Evolutionary conservation across 2,329 filamentous ascomycete genomes (phyloP).

Genomic region (Penicillium brevicompactum): DNA sequence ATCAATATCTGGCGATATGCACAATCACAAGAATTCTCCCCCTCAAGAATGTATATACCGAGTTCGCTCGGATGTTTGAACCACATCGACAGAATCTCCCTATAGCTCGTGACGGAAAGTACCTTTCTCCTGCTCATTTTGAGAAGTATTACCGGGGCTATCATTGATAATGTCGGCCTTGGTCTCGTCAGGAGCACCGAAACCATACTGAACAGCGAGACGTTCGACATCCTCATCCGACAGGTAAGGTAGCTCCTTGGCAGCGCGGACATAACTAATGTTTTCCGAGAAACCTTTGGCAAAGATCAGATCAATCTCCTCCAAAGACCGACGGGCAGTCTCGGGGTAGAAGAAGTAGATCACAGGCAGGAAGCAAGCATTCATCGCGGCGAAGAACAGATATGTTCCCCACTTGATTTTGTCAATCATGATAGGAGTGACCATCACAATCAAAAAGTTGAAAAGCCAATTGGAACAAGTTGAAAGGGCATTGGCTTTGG

Average conservation of each 20-base stretch:
- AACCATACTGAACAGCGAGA: slow-evolving; percentile 18
- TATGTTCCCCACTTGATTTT: slow-evolving; percentile 12
- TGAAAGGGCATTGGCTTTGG: slow-evolving; percentile 54
- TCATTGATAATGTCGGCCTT: background rate
- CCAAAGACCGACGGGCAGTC: slow-evolving; percentile 59
- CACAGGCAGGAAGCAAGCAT: slow-evolving; percentile 9
- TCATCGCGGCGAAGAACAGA: slow-evolving; percentile 7
- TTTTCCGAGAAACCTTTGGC: slow-evolving; percentile 16
- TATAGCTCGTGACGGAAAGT: background rate
- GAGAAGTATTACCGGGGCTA: background rate
- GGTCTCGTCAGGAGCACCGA: background rate
- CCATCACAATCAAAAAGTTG: slow-evolving; percentile 50
- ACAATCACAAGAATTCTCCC: background rate
- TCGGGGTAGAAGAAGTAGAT: slow-evolving; percentile 55
- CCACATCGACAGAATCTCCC: background rate
- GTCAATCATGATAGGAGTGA: slow-evolving; percentile 35
- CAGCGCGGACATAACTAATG: slow-evolving; percentile 23
- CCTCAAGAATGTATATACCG: background rate
- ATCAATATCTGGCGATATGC: background rate
- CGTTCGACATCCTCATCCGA: slow-evolving; percentile 18
- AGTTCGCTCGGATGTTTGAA: background rate
- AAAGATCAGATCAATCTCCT: slow-evolving; percentile 69
- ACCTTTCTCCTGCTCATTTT: background rate
- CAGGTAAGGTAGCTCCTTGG: slow-evolving; percentile 24
- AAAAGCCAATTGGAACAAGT: slow-evolving; percentile 29